Conservation (phyloP, 2,329 filamentous ascomycete species). For the Paracoccidioides brasiliensis region DNA sequence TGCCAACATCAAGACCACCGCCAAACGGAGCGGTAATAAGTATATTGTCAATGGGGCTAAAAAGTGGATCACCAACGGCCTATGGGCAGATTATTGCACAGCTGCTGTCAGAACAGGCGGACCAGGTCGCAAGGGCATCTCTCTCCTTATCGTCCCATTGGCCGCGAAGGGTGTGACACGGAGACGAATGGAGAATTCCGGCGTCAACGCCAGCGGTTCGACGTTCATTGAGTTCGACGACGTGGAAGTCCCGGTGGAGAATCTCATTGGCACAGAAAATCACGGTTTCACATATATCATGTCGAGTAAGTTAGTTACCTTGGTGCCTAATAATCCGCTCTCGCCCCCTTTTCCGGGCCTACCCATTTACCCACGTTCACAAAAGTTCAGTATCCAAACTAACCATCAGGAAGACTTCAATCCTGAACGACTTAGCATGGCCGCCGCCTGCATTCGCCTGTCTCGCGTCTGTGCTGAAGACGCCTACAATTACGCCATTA, state of each 20-base stretch:
- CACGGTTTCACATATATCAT: slow-evolving; percentile 60
- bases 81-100: slow-evolving; percentile 49
- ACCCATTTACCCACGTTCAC: slow-evolving; percentile 20
- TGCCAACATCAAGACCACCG: slow-evolving; percentile 49
- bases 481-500: slow-evolving; percentile 50
- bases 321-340: slow-evolving; percentile 1
- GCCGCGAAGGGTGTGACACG: slow-evolving; percentile 38
- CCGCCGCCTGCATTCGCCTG: slow-evolving; percentile 49
- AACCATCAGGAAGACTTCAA: slow-evolving; percentile 47
- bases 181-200: slow-evolving; percentile 48
- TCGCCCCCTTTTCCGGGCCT: slow-evolving; percentile 15
- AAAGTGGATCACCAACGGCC: slow-evolving; percentile 54
- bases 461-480: slow-evolving; percentile 47
- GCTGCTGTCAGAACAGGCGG: slow-evolving; percentile 49
- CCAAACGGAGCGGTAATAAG: slow-evolving; percentile 35
- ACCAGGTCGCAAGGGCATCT: slow-evolving; percentile 41
- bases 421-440: slow-evolving; percentile 56
- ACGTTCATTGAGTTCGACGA: slow-evolving; percentile 60
- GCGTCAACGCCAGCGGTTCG: slow-evolving; percentile 51
- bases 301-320: slow-evolving; percentile 37
- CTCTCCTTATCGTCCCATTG: slow-evolving; percentile 45
- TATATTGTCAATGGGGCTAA: slow-evolving; percentile 56
- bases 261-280: slow-evolving; percentile 57
- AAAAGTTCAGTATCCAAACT: neutral
- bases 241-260: slow-evolving; percentile 55